Base-by-base conservation (phyloP, 106 monocot genomes). In the Dioscorea alata region DNA sequence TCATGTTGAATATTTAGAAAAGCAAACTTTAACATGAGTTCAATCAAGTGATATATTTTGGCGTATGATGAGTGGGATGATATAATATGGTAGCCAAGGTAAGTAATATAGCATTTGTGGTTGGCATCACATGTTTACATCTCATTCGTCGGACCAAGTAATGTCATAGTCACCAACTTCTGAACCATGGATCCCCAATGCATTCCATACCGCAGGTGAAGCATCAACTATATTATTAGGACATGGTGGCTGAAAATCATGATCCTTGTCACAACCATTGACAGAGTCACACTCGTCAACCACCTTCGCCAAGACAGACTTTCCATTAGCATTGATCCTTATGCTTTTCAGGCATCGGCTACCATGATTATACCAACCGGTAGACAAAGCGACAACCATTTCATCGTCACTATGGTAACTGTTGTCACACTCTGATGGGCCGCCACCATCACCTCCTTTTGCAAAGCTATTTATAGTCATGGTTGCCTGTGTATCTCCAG, bases 341-440 rank as follows among this genome's bases (percentile, higher is more conserved):
- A 23, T 59, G 59, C 23, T 19, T 23, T 59, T 59, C 21, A 8
- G 59, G 59, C 59, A 59, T 1, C 59, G 59, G 59, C 22, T 59
- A 12, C 59, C 59, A 59, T 22, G 4, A 21, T 19, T 12, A 14
- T 65, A 71, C 76, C 76, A 77, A 14, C 70, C 69, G 4, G 76
- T 77, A 13, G 76, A 67, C 4, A 67, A 51, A 15, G 67, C 67
- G 0, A 67, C 67, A 9, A 67, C 67, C 21, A 52, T 23, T 52
- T 77, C 76, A 14, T 21, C 15, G 52, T 77, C 68, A 33, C 19
- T 21, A 62, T 77, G 76, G 63, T 57, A 77, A 17, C 65, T 5
- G 13, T 28, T 51, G 61, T 77, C 76, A 48, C 76, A 77, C 63
- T 70, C 69, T 5, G 76, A 77, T 4, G 34, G 57, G 54, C 63